Percentiles rank a stretch among this genome's conserved stretches.
These are phyloP conservation scores for Amphichorda felina DNA, from an alignment of 2,329 filamentous ascomycete genomes.

Conservation along the genomic window DNA sequence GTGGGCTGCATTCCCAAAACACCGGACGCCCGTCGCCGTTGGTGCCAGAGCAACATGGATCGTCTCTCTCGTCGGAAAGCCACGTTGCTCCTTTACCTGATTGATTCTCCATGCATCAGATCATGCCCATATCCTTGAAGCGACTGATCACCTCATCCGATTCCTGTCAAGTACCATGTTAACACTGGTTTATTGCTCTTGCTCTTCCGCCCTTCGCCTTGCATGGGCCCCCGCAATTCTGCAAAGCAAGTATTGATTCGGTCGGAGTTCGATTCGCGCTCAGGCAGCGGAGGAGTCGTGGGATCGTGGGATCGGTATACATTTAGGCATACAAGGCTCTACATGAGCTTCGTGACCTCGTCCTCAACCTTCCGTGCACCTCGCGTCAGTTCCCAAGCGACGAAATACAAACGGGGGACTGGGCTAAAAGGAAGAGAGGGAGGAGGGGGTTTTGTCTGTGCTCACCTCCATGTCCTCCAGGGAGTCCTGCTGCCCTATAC, in stretches of 20 bases:
- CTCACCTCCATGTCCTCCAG: conserved; percentile 99
- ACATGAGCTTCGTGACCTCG: conserved; percentile 86
- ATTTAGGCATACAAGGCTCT: conserved; percentile 20
- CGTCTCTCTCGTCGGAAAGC: no score
- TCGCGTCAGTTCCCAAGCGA: conserved; percentile 4
- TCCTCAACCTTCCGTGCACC: conserved; percentile 58
- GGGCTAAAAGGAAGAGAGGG: neutral
- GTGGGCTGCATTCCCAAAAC: conserved; percentile 1
- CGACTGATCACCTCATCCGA: conserved; percentile 19
- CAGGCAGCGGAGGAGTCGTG: no score
- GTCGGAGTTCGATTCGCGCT: no score
- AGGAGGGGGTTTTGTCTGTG: conserved; percentile 14
- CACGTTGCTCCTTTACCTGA: no score
- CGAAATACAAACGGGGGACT: conserved; percentile 4
- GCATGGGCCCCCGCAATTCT: no score
- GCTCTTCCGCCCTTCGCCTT: neutral
- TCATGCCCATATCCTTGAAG: conserved; percentile 26
- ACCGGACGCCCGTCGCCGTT: conserved; percentile 3
- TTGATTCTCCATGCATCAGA: no score
- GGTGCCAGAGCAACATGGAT: neutral
- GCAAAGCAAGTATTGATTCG: no score
- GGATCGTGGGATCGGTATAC: conserved; percentile 1
- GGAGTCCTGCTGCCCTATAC: conserved; percentile 94
- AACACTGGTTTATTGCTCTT: neutral
- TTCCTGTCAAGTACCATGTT: neutral